phyloP scores from a whole-genome alignment of 1,284 basidiomycete species.

The Tranzscheliella williamsii region DNA sequence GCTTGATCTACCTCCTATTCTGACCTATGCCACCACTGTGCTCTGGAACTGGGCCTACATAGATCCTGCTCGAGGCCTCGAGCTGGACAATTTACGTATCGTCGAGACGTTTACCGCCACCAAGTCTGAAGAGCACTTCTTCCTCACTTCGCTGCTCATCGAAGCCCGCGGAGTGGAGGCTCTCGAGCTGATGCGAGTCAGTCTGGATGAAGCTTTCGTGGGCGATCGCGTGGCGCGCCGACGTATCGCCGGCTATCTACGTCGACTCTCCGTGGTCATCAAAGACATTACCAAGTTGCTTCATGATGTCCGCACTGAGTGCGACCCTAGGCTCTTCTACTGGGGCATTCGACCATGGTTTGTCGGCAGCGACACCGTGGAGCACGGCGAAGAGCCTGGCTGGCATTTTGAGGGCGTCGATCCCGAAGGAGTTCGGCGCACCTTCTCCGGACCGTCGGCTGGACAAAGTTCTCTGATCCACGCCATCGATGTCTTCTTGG shows the following conservation, averaged over 20 bases:
- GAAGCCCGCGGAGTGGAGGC: constrained; percentile 86
- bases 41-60: constrained; percentile 80
- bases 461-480: constrained; percentile 89
- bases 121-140: constrained; percentile 85
- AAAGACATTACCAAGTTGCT: constrained; percentile 58
- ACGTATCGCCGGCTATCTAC: constrained; percentile 67
- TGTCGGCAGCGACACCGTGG: constrained; percentile 73
- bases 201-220: constrained; percentile 89
- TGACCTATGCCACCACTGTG: constrained; percentile 91
- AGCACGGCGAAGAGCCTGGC: constrained; percentile 60
- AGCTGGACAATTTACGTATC: constrained; percentile 61
- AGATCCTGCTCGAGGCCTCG: constrained; percentile 52
- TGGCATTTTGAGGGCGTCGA: constrained; percentile 84
- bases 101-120: constrained; percentile 78
- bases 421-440: constrained; percentile 60
- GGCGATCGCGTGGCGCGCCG: constrained; percentile 74
- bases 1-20: constrained; percentile 82
- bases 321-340: constrained; percentile 81
- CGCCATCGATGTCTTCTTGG: constrained; percentile 84
- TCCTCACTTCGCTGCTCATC: constrained; percentile 83
- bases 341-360: constrained; percentile 89
- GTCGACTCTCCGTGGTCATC: constrained; percentile 71
- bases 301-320: constrained; percentile 69
- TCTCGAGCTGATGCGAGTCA: constrained; percentile 80
- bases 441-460: constrained; percentile 80